A percentile compares a stretch with the other conserved stretches of the same genome.
Conservation (phyloP, 2,329 filamentous ascomycete genomes). For the Juglanconis juglandina region DNA sequence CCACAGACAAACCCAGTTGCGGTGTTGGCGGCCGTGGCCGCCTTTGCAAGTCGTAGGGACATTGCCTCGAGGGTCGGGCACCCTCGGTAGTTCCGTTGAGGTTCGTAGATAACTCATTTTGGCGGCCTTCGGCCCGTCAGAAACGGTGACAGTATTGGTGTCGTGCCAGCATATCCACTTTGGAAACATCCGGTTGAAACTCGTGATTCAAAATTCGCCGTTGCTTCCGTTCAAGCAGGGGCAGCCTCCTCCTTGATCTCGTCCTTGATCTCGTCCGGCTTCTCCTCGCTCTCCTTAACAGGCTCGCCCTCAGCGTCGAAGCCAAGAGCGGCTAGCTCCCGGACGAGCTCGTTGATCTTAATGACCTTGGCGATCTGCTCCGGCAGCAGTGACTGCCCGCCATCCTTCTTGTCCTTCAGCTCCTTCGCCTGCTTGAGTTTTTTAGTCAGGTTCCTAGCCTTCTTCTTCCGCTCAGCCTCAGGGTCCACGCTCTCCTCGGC, state of each 20-base stretch:
- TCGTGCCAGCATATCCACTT: background rate
- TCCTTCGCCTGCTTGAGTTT: slow-evolving; percentile 93
- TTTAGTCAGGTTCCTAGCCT: slow-evolving; percentile 86
- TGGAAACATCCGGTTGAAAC: background rate
- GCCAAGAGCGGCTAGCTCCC: slow-evolving; percentile 80
- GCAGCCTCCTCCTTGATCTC: slow-evolving; percentile 14
- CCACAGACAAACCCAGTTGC: background rate
- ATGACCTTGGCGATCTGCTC: slow-evolving; percentile 98
- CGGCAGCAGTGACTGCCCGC: slow-evolving; percentile 76
- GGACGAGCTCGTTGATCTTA: slow-evolving; percentile 89
- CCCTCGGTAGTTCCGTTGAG: background rate
- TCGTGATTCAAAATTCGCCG: background rate
- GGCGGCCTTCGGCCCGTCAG: background rate
- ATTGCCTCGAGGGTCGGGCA: background rate
- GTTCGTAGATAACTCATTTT: background rate
- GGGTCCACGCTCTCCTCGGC: slow-evolving; percentile 47
- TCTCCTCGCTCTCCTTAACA: slow-evolving; percentile 11
- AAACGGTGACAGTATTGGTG: background rate
- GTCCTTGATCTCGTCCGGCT: slow-evolving; percentile 49
- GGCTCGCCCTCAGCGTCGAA: slow-evolving; percentile 75
- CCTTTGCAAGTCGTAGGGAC: too few relatives aligned
- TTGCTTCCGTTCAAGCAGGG: slow-evolving; percentile 9
- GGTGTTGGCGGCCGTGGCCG: background rate
- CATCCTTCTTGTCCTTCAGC: slow-evolving; percentile 84
- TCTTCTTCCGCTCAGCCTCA: slow-evolving; percentile 83